phyloP scores from a whole-genome alignment of 768 basidiomycete genomes.

The Asterophora parasitica region DNA sequence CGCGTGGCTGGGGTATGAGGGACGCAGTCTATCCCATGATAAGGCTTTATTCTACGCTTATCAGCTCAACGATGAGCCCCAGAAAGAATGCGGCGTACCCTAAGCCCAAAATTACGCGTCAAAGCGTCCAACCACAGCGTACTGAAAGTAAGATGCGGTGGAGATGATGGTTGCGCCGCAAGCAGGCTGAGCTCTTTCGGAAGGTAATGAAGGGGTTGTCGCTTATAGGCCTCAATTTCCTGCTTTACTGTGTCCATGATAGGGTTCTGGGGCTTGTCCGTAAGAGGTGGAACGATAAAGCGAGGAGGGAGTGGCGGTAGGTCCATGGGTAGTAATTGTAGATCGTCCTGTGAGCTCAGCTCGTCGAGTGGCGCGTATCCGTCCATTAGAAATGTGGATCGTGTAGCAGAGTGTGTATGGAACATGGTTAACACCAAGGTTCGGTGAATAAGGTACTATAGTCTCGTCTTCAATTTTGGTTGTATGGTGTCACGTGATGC shows the following conservation, averaged over 20 bases:
- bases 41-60: constrained; percentile 38
- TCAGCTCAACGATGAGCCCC: background rate
- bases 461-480: too few species aligned
- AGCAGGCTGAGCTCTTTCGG: constrained; percentile 28
- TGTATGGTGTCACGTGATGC: too few species aligned
- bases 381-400: background rate
- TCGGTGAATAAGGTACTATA: too few species aligned
- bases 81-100: constrained; percentile 12
- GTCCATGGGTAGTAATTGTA: constrained; percentile 17
- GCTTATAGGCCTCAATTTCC: constrained; percentile 7
- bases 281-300: constrained; percentile 63
- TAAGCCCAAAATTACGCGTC: constrained; percentile 19
- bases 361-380: constrained; percentile 9
- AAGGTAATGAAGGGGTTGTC: constrained; percentile 16
- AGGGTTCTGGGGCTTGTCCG: constrained; percentile 75
- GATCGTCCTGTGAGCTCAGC: constrained; percentile 17
- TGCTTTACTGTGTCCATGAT: constrained; percentile 56
- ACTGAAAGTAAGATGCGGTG: background rate
- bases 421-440: constrained; percentile 3
- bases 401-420: background rate
- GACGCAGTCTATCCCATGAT: constrained; percentile 61
- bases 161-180: constrained; percentile 17
- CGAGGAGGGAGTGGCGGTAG: constrained; percentile 32
- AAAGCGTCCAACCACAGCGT: constrained; percentile 19
- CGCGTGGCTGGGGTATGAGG: constrained; percentile 25